phyloP scores from a whole-genome alignment of 768 basidiomycete species.

The Leccinellum luteum region DNA sequence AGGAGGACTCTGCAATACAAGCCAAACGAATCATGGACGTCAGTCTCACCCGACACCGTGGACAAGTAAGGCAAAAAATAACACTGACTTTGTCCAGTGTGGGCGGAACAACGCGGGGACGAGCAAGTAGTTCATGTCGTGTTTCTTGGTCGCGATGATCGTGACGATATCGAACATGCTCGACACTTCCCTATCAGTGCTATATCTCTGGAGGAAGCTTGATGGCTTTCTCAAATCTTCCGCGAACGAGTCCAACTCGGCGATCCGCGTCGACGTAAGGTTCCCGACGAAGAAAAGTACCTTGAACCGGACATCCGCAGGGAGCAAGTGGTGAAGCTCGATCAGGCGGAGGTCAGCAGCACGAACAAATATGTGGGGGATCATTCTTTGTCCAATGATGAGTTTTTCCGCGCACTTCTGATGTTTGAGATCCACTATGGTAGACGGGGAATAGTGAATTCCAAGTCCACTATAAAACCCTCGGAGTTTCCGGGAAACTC shows the following conservation, averaged over 20 bases:
- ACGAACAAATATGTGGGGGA: background rate
- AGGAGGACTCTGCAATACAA: background rate
- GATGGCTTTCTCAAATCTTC: background rate
- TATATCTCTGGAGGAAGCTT: background rate
- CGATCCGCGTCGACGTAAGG: background rate
- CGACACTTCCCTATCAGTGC: background rate
- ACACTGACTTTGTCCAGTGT: background rate
- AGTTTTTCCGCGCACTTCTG: background rate
- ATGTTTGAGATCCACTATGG: background rate
- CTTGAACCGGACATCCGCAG: background rate
- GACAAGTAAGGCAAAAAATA: background rate
- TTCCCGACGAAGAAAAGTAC: background rate
- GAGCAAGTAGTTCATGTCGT: background rate
- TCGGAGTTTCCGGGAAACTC: background rate
- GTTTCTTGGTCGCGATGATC: background rate
- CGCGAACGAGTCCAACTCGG: background rate
- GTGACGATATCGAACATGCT: background rate
- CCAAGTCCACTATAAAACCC: background rate
- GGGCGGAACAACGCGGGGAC: background rate
- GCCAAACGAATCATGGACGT: background rate
- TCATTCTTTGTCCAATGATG: background rate
- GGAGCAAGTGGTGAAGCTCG: background rate
- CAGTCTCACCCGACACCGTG: background rate
- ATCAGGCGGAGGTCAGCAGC: background rate
- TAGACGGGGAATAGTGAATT: background rate